phyloP scores from a whole-genome alignment of 75 land plant species.

The Pinus albicaulis region DNA sequence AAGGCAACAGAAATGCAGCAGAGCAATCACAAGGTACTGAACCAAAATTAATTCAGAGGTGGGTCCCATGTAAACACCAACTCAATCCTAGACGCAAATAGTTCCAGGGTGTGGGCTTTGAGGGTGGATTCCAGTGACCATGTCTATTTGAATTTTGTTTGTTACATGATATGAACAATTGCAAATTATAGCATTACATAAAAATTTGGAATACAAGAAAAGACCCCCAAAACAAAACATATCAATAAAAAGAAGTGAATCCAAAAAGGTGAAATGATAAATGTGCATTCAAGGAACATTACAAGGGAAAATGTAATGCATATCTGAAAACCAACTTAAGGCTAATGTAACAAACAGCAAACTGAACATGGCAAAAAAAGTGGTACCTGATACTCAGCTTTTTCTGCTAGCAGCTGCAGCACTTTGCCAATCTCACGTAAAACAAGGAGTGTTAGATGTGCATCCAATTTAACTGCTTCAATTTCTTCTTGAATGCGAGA shows the following conservation, averaged over 20 bases:
- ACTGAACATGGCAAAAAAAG: background rate
- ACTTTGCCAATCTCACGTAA: constrained; percentile 78
- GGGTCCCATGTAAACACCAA: background rate
- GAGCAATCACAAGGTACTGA: background rate
- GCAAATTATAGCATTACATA: background rate
- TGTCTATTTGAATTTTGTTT: background rate
- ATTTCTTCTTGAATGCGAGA: constrained; percentile 92
- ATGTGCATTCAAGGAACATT: background rate
- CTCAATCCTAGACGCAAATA: background rate
- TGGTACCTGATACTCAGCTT: constrained; percentile 91
- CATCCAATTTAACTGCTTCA: constrained; percentile 85
- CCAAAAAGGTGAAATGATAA: background rate
- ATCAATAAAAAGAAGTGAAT: background rate
- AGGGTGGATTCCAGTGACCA: background rate
- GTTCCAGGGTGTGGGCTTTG: background rate
- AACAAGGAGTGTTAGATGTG: constrained; percentile 76
- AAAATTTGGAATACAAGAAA: background rate
- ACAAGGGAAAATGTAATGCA: background rate
- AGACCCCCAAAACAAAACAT: background rate
- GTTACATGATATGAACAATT: background rate
- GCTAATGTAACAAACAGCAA: background rate
- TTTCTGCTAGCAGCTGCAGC: constrained; percentile 74
- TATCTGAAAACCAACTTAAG: background rate
- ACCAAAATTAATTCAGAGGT: background rate
- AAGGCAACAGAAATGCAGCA: background rate